These are phyloP conservation scores for Gynandropsis gynandra DNA, from an alignment of 345 rosid genomes.

Conservation along the genomic window DNA sequence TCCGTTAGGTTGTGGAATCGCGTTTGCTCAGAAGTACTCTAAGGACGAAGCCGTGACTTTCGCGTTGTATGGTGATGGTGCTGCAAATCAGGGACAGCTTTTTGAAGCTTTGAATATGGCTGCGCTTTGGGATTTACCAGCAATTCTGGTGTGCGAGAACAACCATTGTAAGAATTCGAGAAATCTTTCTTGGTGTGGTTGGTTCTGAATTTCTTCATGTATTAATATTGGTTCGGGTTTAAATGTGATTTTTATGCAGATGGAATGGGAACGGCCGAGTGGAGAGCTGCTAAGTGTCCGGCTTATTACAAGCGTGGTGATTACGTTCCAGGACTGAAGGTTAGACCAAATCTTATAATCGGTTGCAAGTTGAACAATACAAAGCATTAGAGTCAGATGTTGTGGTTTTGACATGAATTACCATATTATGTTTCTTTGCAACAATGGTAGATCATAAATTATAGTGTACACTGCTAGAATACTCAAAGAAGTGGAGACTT, in stretches of 20 bases:
- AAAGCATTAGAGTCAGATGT: not conserved
- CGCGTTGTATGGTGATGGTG: slow-evolving; percentile 89
- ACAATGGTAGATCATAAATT: not conserved
- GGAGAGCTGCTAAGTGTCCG: slow-evolving; percentile 96
- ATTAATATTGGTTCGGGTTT: not conserved
- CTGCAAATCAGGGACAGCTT: slow-evolving; percentile 96
- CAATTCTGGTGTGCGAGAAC: slow-evolving; percentile 89
- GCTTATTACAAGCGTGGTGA: slow-evolving; percentile 96
- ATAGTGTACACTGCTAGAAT: not conserved
- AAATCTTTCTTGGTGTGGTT: not conserved
- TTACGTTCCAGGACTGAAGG: slow-evolving; percentile 97
- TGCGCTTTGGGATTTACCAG: slow-evolving; percentile 97
- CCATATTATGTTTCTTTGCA: not conserved
- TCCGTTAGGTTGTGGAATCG: slow-evolving; percentile 90
- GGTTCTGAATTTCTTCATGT: not conserved
- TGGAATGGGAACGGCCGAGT: slow-evolving; percentile 99
- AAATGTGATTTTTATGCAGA: slow-evolving; percentile 34
- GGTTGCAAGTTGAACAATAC: not conserved
- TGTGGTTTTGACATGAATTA: not conserved
- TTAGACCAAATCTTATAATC: slow-evolving; percentile 27
- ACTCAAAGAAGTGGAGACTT: not conserved
- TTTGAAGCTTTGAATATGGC: slow-evolving; percentile 89
- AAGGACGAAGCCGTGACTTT: slow-evolving; percentile 86
- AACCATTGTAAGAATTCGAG: slow-evolving; percentile 60
- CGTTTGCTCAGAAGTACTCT: slow-evolving; percentile 87